Percentiles rank a stretch among this genome's conserved stretches.
phyloP scores from a whole-genome alignment of 179 eudicot genomes.

The Gypsophila paniculata region DNA sequence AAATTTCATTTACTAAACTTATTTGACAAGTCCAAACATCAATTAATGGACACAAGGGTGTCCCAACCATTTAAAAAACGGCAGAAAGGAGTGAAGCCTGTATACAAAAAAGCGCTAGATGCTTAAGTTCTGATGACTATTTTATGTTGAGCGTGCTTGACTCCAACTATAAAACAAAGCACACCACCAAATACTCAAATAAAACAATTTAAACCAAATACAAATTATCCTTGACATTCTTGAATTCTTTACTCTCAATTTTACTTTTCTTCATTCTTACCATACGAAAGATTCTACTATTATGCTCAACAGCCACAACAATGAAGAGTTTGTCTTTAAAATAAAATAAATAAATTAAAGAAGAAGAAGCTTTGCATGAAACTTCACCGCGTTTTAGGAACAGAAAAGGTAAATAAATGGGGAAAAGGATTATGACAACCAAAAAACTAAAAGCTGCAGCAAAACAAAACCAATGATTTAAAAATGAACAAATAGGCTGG shows the following conservation, averaged over 20 bases:
- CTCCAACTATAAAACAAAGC: neutral
- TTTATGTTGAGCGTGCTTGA: neutral
- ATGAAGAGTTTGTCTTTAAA: neutral
- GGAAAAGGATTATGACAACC: neutral
- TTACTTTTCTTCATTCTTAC: neutral
- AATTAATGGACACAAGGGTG: neutral
- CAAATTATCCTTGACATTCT: neutral
- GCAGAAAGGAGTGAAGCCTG: neutral
- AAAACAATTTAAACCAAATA: neutral
- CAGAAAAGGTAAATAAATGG: neutral
- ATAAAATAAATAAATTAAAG: neutral
- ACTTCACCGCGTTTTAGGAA: neutral
- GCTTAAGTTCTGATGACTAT: neutral
- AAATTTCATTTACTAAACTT: neutral
- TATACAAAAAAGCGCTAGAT: neutral
- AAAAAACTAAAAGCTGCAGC: neutral
- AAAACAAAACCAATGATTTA: neutral
- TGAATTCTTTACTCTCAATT: neutral
- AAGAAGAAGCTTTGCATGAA: neutral
- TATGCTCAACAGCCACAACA: neutral
- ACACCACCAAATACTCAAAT: too few relatives aligned
- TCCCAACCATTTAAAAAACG: neutral
- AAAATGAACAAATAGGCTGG: neutral
- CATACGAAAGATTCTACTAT: neutral
- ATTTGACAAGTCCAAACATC: neutral